phyloP scores from a whole-genome alignment of 352 stramenopile species.

The Globisporangium apiculatum region DNA sequence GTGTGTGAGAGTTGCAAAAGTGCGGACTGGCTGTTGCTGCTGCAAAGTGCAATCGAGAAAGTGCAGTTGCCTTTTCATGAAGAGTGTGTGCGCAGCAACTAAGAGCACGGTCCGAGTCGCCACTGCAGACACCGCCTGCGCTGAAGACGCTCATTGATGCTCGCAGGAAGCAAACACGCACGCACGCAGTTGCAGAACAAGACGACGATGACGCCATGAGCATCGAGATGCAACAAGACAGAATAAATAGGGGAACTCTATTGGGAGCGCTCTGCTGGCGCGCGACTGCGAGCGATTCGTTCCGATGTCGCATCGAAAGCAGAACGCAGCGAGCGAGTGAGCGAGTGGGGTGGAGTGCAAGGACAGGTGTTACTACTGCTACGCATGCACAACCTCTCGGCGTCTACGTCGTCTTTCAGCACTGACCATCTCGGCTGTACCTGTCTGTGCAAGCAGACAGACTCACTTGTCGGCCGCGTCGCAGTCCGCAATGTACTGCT shows the following conservation, averaged over 20 bases:
- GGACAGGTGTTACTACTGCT: background rate
- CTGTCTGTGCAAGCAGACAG: background rate
- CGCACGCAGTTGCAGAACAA: background rate
- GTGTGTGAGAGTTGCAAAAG: too few species aligned
- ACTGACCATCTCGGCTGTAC: too few species aligned
- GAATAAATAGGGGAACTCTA: background rate
- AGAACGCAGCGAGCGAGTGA: constrained; percentile 8
- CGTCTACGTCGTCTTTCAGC: background rate
- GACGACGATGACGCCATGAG: background rate
- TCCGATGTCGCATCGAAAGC: constrained; percentile 6
- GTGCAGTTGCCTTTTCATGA: too few species aligned
- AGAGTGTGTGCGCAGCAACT: too few species aligned
- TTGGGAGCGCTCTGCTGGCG: constrained; percentile 2
- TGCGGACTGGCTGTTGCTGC: too few species aligned
- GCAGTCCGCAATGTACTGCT: constrained; percentile 49
- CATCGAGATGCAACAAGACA: background rate
- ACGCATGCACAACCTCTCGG: background rate
- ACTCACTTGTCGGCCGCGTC: constrained; percentile 27
- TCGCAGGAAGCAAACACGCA: too few species aligned
- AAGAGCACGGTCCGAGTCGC: too few species aligned
- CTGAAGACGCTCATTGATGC: too few species aligned
- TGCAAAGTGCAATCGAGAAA: too few species aligned
- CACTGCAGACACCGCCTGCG: too few species aligned
- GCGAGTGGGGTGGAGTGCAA: background rate
- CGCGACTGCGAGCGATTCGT: constrained; percentile 15